Evolutionary conservation across 306 rosid species (phyloP).

Genomic region (Lupinus albus): DNA sequence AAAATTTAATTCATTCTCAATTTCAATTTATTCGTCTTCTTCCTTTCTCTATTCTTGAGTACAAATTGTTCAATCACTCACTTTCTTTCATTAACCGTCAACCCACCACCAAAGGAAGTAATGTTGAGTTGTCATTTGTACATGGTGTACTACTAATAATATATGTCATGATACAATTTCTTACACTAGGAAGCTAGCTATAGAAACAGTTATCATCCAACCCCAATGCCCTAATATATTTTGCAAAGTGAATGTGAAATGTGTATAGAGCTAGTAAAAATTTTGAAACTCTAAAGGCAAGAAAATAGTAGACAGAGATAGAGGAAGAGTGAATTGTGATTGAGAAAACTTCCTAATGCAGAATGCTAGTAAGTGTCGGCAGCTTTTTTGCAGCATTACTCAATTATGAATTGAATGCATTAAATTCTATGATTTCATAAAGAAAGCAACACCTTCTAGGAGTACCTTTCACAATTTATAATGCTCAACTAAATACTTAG

Average conservation of each 20-base stretch:
- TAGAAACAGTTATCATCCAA: constrained; percentile 33
- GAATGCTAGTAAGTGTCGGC: constrained; percentile 33
- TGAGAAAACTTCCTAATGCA: constrained; percentile 31
- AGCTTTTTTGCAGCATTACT: constrained; percentile 32
- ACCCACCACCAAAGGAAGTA: no score
- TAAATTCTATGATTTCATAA: constrained; percentile 46
- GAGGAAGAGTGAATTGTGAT: constrained; percentile 27
- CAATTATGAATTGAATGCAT: constrained; percentile 4
- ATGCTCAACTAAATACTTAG: no score
- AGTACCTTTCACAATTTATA: no score
- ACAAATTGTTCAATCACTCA: no score
- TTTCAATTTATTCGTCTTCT: no score
- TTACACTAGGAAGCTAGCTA: background rate
- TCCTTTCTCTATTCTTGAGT: no score
- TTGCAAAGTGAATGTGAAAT: background rate
- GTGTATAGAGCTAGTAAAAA: no score
- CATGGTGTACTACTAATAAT: no score
- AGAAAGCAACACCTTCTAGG: constrained; percentile 9
- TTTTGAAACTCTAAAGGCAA: background rate
- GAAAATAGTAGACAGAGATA: background rate
- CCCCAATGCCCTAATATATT: constrained; percentile 10
- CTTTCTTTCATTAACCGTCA: no score
- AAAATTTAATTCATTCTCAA: no score
- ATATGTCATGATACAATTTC: no score
- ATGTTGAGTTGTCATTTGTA: no score